Evolutionary conservation across 2,329 filamentous ascomycete species (phyloP).

Genomic region (Calycina marina): DNA sequence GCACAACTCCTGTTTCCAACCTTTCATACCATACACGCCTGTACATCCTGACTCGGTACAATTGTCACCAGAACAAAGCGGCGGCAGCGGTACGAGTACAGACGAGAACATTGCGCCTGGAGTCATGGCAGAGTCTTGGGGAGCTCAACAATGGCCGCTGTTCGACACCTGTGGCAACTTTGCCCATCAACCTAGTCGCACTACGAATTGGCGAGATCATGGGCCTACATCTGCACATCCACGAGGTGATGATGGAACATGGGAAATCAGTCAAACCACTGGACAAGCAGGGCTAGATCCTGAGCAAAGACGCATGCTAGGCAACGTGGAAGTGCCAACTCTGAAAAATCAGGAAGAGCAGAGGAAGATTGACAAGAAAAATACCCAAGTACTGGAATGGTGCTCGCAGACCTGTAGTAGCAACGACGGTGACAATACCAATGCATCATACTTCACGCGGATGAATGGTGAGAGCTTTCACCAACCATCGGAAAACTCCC

Average conservation of each 20-base stretch:
- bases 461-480: constrained; percentile 7
- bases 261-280: constrained; percentile 13
- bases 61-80: constrained; percentile 21
- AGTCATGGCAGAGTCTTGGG: constrained; percentile 11
- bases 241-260: constrained; percentile 16
- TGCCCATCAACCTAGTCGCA: constrained; percentile 3
- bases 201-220: constrained; percentile 4
- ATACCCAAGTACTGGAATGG: constrained; percentile 23
- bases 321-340: constrained; percentile 13
- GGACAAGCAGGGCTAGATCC: constrained; percentile 19
- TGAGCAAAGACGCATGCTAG: constrained; percentile 13
- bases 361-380: constrained; percentile 18
- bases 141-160: constrained; percentile 1
- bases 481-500: constrained; percentile 3
- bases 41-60: constrained; percentile 10
- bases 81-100: constrained; percentile 21
- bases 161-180: constrained; percentile 14
- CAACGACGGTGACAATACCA: constrained; percentile 11
- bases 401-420: constrained; percentile 14
- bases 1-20: constrained; percentile 10
- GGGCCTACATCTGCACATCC: constrained; percentile 2
- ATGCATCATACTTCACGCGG: constrained; percentile 10
- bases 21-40: constrained; percentile 5
- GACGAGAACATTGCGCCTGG: constrained; percentile 16
- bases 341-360: constrained; percentile 22